phyloP scores from a whole-genome alignment of 768 basidiomycete genomes.

The Pleurotus giganteus region DNA sequence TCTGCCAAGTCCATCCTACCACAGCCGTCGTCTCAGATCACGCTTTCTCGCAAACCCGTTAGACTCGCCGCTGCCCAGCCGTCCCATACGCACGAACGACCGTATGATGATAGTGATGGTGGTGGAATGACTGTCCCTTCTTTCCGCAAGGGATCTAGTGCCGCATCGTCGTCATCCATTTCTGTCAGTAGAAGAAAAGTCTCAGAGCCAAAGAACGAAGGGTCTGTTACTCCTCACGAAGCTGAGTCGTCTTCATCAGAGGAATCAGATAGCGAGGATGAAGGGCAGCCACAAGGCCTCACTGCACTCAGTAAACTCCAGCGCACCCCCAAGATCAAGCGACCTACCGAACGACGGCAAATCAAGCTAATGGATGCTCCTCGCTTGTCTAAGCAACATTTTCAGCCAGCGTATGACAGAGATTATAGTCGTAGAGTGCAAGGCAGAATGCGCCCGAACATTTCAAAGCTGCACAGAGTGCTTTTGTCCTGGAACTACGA shows the following conservation, averaged over 20 bases:
- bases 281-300: constrained; percentile 43
- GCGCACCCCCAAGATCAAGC: constrained; percentile 58
- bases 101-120: constrained; percentile 32
- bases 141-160: constrained; percentile 34
- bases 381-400: constrained; percentile 35
- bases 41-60: not conserved
- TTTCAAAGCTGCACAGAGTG: constrained; percentile 71
- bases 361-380: constrained; percentile 63
- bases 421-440: constrained; percentile 63
- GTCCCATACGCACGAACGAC: constrained; percentile 23
- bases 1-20: too few relatives aligned
- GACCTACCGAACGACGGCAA: constrained; percentile 56
- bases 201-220: constrained; percentile 28
- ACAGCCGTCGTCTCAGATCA: too few relatives aligned
- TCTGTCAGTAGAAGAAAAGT: constrained; percentile 11
- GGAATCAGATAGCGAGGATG: constrained; percentile 45
- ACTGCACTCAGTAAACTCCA: constrained; percentile 58
- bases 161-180: constrained; percentile 19
- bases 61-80: not conserved
- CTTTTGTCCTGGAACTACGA: constrained; percentile 89
- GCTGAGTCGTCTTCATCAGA: constrained; percentile 41
- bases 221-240: constrained; percentile 17
- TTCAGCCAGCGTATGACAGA: constrained; percentile 49
- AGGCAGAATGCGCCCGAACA: constrained; percentile 78
- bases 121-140: constrained; percentile 38